Percentiles rank a stretch among this genome's conserved stretches.
Evolutionary conservation across 257 asterid species (phyloP).

Genomic region (Eucommia ulmoides): DNA sequence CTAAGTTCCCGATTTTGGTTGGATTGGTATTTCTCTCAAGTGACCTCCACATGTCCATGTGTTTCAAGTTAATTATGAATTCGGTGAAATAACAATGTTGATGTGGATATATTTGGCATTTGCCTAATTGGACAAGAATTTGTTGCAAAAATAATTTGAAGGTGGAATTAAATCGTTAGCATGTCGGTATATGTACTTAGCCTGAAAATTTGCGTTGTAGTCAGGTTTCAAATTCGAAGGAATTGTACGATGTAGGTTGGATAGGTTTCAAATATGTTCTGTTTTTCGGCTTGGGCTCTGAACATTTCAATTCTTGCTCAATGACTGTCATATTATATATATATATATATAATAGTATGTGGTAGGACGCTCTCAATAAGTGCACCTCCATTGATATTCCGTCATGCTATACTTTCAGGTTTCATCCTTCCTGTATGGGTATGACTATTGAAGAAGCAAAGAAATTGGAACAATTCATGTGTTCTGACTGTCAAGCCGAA

Average conservation of each 20-base stretch:
- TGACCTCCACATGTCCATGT: no score
- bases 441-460: constrained; percentile 77
- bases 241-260: neutral
- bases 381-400: neutral
- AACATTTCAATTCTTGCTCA: neutral
- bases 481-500: constrained; percentile 78
- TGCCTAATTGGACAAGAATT: no score
- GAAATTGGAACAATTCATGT: constrained; percentile 68
- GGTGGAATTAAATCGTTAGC: no score
- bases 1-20: no score
- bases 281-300: neutral
- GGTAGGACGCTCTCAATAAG: neutral
- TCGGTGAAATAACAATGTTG: no score
- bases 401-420: constrained; percentile 29
- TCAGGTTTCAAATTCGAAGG: neutral
- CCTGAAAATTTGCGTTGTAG: no score
- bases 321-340: neutral
- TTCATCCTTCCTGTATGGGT: constrained; percentile 86
- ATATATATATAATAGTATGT: neutral
- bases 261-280: neutral
- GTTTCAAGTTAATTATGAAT: no score
- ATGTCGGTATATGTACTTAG: no score
- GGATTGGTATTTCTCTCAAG: no score
- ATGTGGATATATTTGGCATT: no score
- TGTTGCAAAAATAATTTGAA: no score